Evolutionary conservation across 768 basidiomycete genomes (phyloP).

Genomic region (Suillus plorans): DNA sequence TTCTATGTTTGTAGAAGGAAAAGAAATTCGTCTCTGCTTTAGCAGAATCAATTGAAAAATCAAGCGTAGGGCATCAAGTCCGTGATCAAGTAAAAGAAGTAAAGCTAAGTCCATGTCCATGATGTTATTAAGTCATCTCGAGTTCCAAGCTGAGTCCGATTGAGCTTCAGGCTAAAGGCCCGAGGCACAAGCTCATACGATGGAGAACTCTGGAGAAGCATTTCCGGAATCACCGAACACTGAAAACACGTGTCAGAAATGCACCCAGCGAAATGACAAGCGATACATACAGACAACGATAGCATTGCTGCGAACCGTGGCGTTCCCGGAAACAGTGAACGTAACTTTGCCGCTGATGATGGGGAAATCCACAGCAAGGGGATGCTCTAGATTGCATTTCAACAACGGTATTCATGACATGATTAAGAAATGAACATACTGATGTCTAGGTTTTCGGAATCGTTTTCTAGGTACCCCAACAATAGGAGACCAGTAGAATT

Average conservation of each 20-base stretch:
- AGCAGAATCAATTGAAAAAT: not conserved
- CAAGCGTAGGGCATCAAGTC: not conserved
- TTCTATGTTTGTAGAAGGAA: conserved; percentile 10
- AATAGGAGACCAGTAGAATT: conserved; percentile 42
- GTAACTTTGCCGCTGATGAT: conserved; percentile 48
- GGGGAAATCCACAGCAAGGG: conserved; percentile 56
- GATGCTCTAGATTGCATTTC: conserved; percentile 41
- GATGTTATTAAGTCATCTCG: not conserved
- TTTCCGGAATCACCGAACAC: conserved; percentile 74
- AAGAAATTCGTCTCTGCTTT: conserved; percentile 2
- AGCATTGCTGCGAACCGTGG: conserved; percentile 43
- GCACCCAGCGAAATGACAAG: not conserved
- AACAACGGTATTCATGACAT: conserved; percentile 1
- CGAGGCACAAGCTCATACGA: conserved; percentile 22
- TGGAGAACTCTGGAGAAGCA: conserved; percentile 56
- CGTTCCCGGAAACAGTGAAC: conserved; percentile 53
- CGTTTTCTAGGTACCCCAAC: conserved; percentile 39
- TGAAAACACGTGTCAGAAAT: conserved; percentile 22
- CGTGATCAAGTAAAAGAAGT: conserved; percentile 1
- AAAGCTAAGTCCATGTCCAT: not conserved
- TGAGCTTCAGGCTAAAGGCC: not conserved
- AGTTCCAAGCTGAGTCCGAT: not conserved
- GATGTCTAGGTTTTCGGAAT: conserved; percentile 50
- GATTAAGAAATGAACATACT: conserved; percentile 33
- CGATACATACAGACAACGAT: conserved; percentile 58